Conservation (phyloP, 768 basidiomycete species). For the Phlebiopsis flavidoalba region DNA sequence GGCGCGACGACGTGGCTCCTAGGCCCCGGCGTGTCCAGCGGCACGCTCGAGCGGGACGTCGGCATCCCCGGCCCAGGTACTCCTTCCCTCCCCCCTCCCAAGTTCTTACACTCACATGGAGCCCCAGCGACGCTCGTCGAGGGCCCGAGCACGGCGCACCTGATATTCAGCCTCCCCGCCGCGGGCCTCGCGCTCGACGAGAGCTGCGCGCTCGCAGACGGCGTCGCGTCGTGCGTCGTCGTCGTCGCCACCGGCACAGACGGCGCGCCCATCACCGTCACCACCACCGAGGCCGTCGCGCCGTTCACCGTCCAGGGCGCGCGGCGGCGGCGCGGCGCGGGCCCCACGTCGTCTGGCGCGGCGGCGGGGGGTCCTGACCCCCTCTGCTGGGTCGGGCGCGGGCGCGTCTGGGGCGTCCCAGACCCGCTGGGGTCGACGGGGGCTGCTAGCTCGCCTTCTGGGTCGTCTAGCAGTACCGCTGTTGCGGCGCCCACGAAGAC, state of each 20-base stretch:
- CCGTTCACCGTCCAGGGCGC: constrained; percentile 27
- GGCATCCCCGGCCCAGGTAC: constrained; percentile 38
- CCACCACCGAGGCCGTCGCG: constrained; percentile 19
- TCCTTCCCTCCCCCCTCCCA: neutral
- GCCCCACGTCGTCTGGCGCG: neutral
- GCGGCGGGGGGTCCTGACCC: neutral
- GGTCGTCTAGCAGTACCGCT: neutral
- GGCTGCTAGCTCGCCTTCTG: neutral
- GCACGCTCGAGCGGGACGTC: constrained; percentile 23
- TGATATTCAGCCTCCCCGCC: constrained; percentile 28
- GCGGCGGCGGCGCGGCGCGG: constrained; percentile 16
- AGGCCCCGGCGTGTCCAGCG: constrained; percentile 30
- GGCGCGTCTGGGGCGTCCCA: constrained; percentile 1
- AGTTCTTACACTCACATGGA: neutral
- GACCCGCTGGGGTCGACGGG: neutral
- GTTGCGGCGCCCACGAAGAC: neutral
- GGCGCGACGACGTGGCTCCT: constrained; percentile 40
- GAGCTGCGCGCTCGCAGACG: constrained; percentile 22
- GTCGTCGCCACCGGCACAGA: constrained; percentile 8
- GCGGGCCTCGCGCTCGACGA: constrained; percentile 15
- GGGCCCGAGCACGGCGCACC: constrained; percentile 33
- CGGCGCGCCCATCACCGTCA: constrained; percentile 10
- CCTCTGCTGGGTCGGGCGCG: constrained; percentile 4
- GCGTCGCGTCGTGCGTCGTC: constrained; percentile 23
- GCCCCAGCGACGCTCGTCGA: constrained; percentile 39